Percentiles rank a stretch among this genome's conserved stretches.
phyloP scores from a whole-genome alignment of 106 monocot species.

The Phalaenopsis aphrodite region DNA sequence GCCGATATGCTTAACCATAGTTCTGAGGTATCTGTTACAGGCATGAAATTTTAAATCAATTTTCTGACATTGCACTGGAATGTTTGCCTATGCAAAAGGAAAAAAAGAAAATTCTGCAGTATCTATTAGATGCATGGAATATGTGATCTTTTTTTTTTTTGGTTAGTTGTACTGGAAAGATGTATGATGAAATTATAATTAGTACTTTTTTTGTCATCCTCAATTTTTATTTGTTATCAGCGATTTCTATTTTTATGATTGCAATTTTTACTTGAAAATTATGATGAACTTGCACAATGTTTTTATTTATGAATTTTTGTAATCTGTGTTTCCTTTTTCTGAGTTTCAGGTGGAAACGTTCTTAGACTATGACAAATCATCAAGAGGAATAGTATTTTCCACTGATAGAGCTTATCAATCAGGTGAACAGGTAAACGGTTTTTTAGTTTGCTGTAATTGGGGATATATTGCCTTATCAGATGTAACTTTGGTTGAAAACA shows the following conservation, averaged over 20 bases:
- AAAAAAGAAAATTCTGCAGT: background rate
- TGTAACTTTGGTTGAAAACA: background rate
- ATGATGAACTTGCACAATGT: background rate
- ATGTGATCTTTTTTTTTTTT: background rate
- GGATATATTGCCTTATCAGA: background rate
- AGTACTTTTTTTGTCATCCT: background rate
- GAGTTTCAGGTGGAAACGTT: constrained; percentile 76
- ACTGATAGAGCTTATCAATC: constrained; percentile 78
- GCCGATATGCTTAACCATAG: constrained; percentile 98
- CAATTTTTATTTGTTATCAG: background rate
- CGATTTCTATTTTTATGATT: background rate
- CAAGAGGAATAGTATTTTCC: constrained; percentile 76
- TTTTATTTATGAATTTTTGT: background rate
- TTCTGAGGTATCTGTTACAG: constrained; percentile 57
- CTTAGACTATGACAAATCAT: constrained; percentile 87
- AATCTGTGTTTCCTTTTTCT: background rate
- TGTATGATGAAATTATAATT: background rate
- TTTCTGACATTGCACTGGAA: background rate
- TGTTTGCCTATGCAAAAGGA: background rate
- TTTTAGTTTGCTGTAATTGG: background rate
- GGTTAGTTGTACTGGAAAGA: background rate
- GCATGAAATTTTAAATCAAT: background rate
- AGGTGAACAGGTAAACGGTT: constrained; percentile 89
- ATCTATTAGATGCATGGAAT: background rate
- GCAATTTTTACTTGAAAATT: background rate